Conservation (phyloP, 257 asterid species). For the Primulina tabacum region DNA sequence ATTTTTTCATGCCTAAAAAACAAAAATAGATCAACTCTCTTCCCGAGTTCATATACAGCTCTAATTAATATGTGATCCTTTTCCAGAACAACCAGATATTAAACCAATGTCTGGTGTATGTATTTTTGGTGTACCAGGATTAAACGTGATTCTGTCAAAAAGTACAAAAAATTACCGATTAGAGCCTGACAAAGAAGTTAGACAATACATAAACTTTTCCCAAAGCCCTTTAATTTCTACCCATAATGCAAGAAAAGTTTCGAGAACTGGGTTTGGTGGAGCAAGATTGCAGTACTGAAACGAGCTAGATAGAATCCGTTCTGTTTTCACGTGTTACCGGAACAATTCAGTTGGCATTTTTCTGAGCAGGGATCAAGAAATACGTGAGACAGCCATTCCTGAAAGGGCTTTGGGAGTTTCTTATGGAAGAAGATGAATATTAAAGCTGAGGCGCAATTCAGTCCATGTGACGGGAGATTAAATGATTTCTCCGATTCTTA, state of each 20-base stretch:
- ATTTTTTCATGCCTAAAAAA: no score
- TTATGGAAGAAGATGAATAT: neutral
- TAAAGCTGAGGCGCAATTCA: neutral
- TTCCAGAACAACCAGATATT: no score
- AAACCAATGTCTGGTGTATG: no score
- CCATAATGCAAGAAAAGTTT: slow-evolving; percentile 1
- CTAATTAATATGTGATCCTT: no score
- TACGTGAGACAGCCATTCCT: neutral
- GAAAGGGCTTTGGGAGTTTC: neutral
- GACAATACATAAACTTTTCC: neutral
- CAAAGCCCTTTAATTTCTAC: no score
- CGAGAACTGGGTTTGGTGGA: neutral
- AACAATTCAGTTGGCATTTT: neutral
- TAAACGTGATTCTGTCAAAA: no score
- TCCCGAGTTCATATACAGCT: no score
- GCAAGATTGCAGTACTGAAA: slow-evolving; percentile 3
- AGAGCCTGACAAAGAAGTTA: no score
- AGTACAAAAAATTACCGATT: no score
- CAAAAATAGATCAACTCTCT: no score
- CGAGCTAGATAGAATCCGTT: neutral
- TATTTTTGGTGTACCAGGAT: no score
- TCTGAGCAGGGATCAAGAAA: neutral
- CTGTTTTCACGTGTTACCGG: neutral
- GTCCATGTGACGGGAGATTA: slow-evolving; percentile 18
- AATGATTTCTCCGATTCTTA: slow-evolving; percentile 1